These are phyloP conservation scores for Leccinum fuscescens DNA, from an alignment of 1,284 basidiomycete species.

Conservation along the genomic window DNA sequence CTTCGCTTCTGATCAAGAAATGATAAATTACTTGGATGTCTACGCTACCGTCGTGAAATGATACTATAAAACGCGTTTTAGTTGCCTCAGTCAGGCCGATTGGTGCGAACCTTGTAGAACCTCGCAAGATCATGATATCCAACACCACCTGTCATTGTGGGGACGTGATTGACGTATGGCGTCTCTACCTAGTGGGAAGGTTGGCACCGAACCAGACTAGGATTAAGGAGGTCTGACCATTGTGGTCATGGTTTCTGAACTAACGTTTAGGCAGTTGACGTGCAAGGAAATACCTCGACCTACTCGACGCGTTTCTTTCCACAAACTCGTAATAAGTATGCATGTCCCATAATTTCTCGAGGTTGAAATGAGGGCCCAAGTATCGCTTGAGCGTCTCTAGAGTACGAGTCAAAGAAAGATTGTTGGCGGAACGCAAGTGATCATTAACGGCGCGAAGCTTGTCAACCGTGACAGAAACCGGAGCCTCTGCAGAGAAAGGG, in stretches of 20 bases:
- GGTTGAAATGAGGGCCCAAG: constrained; percentile 43
- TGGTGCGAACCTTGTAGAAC: constrained; percentile 41
- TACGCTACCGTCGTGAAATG: constrained; percentile 39
- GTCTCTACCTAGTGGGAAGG: constrained; percentile 36
- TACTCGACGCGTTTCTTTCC: constrained; percentile 41
- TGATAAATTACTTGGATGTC: not conserved
- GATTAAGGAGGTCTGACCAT: constrained; percentile 33
- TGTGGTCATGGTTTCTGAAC: constrained; percentile 44
- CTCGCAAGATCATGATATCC: constrained; percentile 41
- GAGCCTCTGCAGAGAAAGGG: constrained; percentile 37
- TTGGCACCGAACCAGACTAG: not conserved
- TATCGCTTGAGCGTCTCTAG: constrained; percentile 38
- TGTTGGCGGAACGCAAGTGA: constrained; percentile 41
- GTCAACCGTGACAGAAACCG: constrained; percentile 30
- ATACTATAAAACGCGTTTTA: constrained; percentile 28
- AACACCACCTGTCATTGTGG: constrained; percentile 47
- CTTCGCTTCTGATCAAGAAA: constrained; percentile 22
- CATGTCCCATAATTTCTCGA: constrained; percentile 46
- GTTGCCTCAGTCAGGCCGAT: not conserved
- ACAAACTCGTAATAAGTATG: constrained; percentile 48
- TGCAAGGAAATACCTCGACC: constrained; percentile 8
- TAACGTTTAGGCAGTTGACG: not conserved
- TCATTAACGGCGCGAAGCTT: constrained; percentile 31
- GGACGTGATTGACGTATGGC: constrained; percentile 50
- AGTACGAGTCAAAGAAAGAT: constrained; percentile 43